Evolutionary conservation across 2,329 filamentous ascomycete species (phyloP), one percentile per base, ranked within the genome.

Genomic region (Apiospora sp.): DNA sequence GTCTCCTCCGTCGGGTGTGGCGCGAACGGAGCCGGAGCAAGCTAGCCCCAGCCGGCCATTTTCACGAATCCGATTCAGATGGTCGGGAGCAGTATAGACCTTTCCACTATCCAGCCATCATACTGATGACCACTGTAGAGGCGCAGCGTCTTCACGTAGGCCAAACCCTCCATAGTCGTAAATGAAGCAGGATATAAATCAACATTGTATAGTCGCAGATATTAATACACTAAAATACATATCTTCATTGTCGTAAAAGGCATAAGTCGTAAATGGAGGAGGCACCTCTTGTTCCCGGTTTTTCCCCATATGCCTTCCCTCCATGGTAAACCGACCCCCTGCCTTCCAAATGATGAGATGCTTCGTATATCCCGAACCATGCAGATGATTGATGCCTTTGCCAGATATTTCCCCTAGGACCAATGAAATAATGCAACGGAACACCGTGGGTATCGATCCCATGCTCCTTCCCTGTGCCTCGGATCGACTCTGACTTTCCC

Each of bases 231-330:
- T 64, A 64, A 10, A 64, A 64, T 64, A 41, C 58, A 64, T 12
- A 41, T 64, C 22, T 24, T 41, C 58, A 64, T 64, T 64, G 58
- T 64, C 58, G 34, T 64, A 14, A 64, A 41, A 41, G 30, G 30
- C 58, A 64, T 64, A 64, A 64, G 30, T 64, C 58, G 34, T 64
- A 64, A 24, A 24, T 64, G 34, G n/a, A 41, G 58, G 58, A n/a
- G 58, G 58, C 58, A 64, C 58, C 58, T 64, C 58, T 30, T 64
- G 46, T 64, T 41, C 58, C 58, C 58, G 41, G 58, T 64, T n/a
- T 41, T 64, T 3, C 8, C 54, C 8, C 22, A 10, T n/a, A 64
- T 64, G 58, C 58, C 58, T 30, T 27, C 24, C 24, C 14, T 61
- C 34, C 58, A 24, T 64, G 58, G 13, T 13, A 4, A 41, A 41